Conservation (phyloP, 345 rosid genomes). For the Limnanthes douglasii region DNA sequence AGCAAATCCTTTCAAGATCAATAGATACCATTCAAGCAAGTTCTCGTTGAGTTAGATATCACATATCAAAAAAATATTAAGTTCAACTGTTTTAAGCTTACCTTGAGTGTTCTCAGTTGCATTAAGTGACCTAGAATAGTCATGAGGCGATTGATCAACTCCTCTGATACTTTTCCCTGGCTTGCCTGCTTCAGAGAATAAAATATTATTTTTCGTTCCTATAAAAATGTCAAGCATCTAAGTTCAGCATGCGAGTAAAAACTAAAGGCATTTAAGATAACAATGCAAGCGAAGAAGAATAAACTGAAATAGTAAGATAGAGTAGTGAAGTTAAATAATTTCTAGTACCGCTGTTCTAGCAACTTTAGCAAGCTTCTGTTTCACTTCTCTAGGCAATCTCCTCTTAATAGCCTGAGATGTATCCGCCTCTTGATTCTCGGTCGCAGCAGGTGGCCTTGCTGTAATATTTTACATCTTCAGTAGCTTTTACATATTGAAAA, state of each 20-base stretch:
- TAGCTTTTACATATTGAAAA: too few relatives aligned
- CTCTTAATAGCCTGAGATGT: conserved; percentile 52
- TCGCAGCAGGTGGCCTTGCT: conserved; percentile 69
- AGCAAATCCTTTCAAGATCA: too few relatives aligned
- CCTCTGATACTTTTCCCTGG: conserved; percentile 76
- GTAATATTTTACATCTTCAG: conserved; percentile 16
- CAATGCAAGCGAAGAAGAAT: too few relatives aligned
- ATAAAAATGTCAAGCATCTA: conserved; percentile 2
- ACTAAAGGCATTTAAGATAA: too few relatives aligned
- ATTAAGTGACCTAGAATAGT: conserved; percentile 83
- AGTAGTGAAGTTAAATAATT: background rate
- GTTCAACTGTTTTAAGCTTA: conserved; percentile 9
- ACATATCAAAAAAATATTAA: too few relatives aligned
- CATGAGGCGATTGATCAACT: conserved; percentile 74
- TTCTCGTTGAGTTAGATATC: too few relatives aligned
- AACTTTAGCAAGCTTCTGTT: conserved; percentile 66
- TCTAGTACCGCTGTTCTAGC: conserved; percentile 51
- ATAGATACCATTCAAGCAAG: too few relatives aligned
- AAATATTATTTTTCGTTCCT: conserved; percentile 8
- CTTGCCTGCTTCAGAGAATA: conserved; percentile 50
- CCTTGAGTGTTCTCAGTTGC: conserved; percentile 93
- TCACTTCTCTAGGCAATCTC: conserved; percentile 70
- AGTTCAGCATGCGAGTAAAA: too few relatives aligned
- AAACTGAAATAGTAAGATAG: too few relatives aligned
- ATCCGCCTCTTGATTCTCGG: conserved; percentile 79